Evolutionary conservation across 176 grass and related monocot species (phyloP).

Genomic region (Aegilops sharonensis): DNA sequence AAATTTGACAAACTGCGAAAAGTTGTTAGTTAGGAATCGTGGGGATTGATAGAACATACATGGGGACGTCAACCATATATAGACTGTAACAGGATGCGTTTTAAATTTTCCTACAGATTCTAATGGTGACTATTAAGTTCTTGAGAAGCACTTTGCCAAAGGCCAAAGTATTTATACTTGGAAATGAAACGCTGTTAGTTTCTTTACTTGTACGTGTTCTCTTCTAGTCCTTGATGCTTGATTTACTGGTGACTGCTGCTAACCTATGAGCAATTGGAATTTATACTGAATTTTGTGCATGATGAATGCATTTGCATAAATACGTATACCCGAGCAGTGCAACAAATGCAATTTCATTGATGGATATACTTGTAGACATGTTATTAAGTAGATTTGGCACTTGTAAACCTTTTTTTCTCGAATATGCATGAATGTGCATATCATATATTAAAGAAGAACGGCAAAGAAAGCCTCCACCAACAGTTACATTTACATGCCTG

Average conservation of each 20-base stretch:
- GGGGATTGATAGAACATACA: background rate
- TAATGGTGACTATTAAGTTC: background rate
- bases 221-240: background rate
- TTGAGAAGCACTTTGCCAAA: constrained; percentile 14
- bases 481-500: no score
- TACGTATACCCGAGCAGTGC: no score
- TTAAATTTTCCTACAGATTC: background rate
- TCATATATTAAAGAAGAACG: no score
- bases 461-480: no score
- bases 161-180: background rate
- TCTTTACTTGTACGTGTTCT: background rate
- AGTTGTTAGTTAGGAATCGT: constrained; percentile 7
- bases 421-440: no score
- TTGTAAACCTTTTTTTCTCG: no score
- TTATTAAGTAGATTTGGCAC: background rate
- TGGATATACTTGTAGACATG: background rate
- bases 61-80: background rate
- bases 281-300: background rate
- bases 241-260: background rate
- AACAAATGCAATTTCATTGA: background rate
- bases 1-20: background rate
- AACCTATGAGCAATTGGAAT: background rate
- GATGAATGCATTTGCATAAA: background rate
- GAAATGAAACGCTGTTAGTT: background rate
- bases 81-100: background rate